Conservation (phyloP, 2,329 filamentous ascomycete genomes). For the Penicillium sp. region DNA sequence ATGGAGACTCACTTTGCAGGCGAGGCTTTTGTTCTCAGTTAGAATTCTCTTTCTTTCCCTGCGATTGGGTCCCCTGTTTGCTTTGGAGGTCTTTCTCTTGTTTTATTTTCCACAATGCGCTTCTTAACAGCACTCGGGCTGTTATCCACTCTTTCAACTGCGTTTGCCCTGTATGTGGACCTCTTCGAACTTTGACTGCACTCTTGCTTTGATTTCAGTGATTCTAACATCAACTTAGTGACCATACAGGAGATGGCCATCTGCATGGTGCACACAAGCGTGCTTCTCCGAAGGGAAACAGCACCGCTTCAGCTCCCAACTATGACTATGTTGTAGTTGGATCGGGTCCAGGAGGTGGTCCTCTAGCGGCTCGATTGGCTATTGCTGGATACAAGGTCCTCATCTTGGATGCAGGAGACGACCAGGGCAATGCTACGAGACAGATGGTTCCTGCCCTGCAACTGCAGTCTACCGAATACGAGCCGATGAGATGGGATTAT, state of each 20-base stretch:
- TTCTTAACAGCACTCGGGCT: constrained; percentile 10
- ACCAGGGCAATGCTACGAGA: constrained; percentile 54
- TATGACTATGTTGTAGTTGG: constrained; percentile 67
- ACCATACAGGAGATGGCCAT: constrained; percentile 5
- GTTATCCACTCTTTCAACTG: constrained; percentile 15
- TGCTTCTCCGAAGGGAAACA: neutral
- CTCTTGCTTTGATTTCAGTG: too few relatives aligned
- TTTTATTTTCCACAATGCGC: constrained; percentile 9
- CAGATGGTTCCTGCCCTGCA: constrained; percentile 59
- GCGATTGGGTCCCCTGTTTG: neutral
- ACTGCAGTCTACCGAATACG: constrained; percentile 57
- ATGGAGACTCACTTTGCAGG: neutral
- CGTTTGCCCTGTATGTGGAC: constrained; percentile 16
- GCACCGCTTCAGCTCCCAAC: constrained; percentile 9
- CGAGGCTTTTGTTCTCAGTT: neutral
- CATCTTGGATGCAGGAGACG: constrained; percentile 63
- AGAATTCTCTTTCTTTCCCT: neutral
- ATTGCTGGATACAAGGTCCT: constrained; percentile 60
- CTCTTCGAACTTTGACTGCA: neutral
- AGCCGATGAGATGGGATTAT: constrained; percentile 62
- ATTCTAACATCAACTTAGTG: constrained; percentile 6
- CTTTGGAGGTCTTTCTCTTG: neutral
- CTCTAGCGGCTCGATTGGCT: constrained; percentile 61
- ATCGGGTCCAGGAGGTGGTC: constrained; percentile 61
- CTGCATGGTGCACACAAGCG: constrained; percentile 12